Base-by-base conservation (phyloP, 306 rosid species). In the Leucaena leucocephala region DNA sequence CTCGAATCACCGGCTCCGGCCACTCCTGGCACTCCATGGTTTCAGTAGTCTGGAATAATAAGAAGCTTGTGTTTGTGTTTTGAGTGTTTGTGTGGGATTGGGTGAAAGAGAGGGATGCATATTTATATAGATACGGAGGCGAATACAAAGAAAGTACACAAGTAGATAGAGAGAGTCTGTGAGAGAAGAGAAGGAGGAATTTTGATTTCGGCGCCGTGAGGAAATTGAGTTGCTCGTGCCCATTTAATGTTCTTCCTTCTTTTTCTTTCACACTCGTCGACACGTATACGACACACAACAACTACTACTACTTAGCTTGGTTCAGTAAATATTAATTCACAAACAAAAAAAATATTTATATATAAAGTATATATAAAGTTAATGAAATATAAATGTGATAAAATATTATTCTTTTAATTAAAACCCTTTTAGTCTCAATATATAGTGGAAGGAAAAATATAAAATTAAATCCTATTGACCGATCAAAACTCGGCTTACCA, bases 1-100 rank as follows among this genome's bases (percentile, higher is more conserved):
- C 98, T 50, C 97, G 80, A 35, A 94, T 88, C 5, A 94, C 79
- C 2, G 97, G 94, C 71, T 94, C 98, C 5, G 98, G 98, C 98
- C 98, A 94, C 54, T 86, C 76, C 76, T 85, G 94, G 78, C 92
- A 89, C 65, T 52, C 86, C 91, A 81, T 82, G 78, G 63, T 87
- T 13, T 11, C 7, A 11, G 17, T 27, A 27, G 27, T 27, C 27
- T 27, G 27, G 27, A 27, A 27, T 27, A 14, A 5, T 5, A 36
- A 40, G 43, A 40, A 40, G 42, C 42, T 40, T 49, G 55, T 49
- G 55, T 14, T 11, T 27, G 66, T 61, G 66, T 61, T 12, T 61
- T 1, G 27, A 17, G 4, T 33, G 27, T 22, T 8, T 38, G 6
- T 38, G 34, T 57, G 65, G 27, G 65, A 59, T 19, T 19, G 35